Conservation (phyloP, 495 filamentous ascomycete genomes). For the Jackrogersella multiformis region DNA sequence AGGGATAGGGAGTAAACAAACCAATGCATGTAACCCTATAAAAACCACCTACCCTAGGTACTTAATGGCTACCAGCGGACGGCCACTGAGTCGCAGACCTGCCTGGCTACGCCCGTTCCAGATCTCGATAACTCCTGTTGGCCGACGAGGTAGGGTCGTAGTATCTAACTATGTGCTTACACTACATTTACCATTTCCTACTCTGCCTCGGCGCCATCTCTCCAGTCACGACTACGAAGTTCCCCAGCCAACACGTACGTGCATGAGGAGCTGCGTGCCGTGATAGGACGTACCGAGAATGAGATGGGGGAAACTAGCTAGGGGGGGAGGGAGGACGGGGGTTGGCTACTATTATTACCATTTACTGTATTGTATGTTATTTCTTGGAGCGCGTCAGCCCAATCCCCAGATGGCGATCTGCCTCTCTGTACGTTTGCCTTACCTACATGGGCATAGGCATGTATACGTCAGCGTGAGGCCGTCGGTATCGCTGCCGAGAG, state of each 20-base stretch:
- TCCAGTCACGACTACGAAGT: constrained; percentile 20
- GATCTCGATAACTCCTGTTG: constrained; percentile 36
- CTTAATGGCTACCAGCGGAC: constrained; percentile 27
- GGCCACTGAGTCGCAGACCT: constrained; percentile 19
- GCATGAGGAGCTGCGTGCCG: constrained; percentile 5
- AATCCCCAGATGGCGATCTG: constrained; percentile 10
- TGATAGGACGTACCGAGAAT: constrained; percentile 31
- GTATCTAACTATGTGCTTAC: constrained; percentile 27
- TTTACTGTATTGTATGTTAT: no score
- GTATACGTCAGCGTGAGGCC: constrained; percentile 29
- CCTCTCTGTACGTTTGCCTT: background rate
- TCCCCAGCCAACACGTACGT: constrained; percentile 27
- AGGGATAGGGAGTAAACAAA: constrained; percentile 38
- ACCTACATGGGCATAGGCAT: constrained; percentile 7
- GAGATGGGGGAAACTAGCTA: constrained; percentile 8
- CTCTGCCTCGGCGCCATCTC: background rate
- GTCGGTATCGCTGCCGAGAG: constrained; percentile 40
- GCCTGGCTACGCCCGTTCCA: constrained; percentile 16
- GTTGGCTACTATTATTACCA: no score
- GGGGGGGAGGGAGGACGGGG: no score
- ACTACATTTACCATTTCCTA: background rate
- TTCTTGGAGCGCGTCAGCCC: constrained; percentile 4
- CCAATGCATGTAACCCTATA: constrained; percentile 39
- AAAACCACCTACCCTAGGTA: constrained; percentile 13
- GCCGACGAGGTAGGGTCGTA: constrained; percentile 30